Percentiles rank a stretch among this genome's conserved stretches.
phyloP scores from a whole-genome alignment of 108 stramenopile species.

The Discostella pseudostelligera region DNA sequence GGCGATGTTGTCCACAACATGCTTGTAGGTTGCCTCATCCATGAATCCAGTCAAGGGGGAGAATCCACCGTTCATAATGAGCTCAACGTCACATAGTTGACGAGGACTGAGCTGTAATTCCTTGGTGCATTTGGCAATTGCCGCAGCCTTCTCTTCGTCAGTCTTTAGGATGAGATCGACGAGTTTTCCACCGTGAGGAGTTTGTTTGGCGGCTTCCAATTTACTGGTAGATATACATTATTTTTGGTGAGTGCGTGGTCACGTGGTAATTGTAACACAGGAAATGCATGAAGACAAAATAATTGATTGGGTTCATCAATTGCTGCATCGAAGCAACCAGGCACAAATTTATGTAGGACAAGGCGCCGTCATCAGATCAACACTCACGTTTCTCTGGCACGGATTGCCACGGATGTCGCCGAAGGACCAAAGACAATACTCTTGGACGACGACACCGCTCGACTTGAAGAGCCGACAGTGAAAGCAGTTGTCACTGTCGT shows the following conservation, averaged over 20 bases:
- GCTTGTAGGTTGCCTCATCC: conserved; percentile 89
- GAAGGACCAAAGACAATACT: conserved; percentile 25
- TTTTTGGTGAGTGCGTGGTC: too few relatives aligned
- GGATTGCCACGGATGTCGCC: conserved; percentile 4
- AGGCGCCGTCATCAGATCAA: too few relatives aligned
- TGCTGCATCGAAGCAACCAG: neutral
- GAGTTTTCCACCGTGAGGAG: conserved; percentile 93
- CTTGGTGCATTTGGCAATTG: conserved; percentile 84
- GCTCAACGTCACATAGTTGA: conserved; percentile 98
- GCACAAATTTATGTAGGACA: too few relatives aligned
- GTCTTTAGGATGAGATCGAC: conserved; percentile 90
- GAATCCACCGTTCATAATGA: conserved; percentile 98
- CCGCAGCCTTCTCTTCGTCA: conserved; percentile 87
- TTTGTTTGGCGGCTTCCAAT: conserved; percentile 76
- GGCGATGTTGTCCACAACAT: conserved; percentile 91
- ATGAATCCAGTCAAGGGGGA: conserved; percentile 97
- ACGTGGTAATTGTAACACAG: too few relatives aligned
- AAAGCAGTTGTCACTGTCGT: conserved; percentile 53
- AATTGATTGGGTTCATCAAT: neutral
- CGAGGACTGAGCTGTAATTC: conserved; percentile 87
- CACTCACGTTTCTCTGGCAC: conserved; percentile 39
- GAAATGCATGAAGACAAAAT: neutral
- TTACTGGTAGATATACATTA: conserved; percentile 54
- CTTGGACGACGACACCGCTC: neutral
- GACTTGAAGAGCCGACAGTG: conserved; percentile 2